A percentile compares a stretch with the other conserved stretches of the same genome.
Conservation (phyloP, 2,329 filamentous ascomycete genomes). For the Pseudocercospora cruenta region DNA sequence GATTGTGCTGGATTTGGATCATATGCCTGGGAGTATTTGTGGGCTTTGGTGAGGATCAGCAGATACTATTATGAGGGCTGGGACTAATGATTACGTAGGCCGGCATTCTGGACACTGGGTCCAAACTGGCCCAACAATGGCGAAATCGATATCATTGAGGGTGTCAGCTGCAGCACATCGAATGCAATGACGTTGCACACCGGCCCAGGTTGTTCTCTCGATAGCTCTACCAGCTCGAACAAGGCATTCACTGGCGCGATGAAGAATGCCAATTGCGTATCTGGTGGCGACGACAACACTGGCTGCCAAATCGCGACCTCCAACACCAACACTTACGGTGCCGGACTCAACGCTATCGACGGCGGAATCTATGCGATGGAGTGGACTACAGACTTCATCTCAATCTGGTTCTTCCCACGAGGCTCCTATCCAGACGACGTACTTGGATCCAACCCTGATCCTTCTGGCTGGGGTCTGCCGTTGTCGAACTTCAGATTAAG, state of each 20-base stretch:
- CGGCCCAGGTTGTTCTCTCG: slow-evolving; percentile 37
- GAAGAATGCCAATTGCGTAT: slow-evolving; percentile 37
- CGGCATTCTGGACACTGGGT: slow-evolving; percentile 67
- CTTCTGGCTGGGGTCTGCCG: slow-evolving; percentile 65
- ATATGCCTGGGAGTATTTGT: slow-evolving; percentile 73
- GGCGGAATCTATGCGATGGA: slow-evolving; percentile 45
- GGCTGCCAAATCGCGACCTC: slow-evolving; percentile 56
- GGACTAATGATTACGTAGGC: slow-evolving; percentile 38
- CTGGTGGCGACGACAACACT: slow-evolving; percentile 45
- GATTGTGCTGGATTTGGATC: slow-evolving; percentile 71
- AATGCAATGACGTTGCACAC: slow-evolving; percentile 45
- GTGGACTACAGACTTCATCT: slow-evolving; percentile 36
- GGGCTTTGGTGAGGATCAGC: slow-evolving; percentile 61
- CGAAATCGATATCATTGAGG: slow-evolving; percentile 48
- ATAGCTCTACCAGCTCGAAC: slow-evolving; percentile 26
- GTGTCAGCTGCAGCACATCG: slow-evolving; percentile 40
- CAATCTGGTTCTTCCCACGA: slow-evolving; percentile 43
- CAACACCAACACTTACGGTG: slow-evolving; percentile 38
- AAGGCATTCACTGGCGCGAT: slow-evolving; percentile 76
- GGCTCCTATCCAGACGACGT: slow-evolving; percentile 47
- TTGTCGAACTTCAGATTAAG: slow-evolving; percentile 63
- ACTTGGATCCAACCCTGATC: slow-evolving; percentile 55
- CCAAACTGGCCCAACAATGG: slow-evolving; percentile 51
- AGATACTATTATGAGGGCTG: neutral
- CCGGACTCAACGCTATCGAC: slow-evolving; percentile 50